These are phyloP conservation scores for Hymenochaete sp. DNA, from an alignment of 1,284 basidiomycete species.

Conservation along the genomic window DNA sequence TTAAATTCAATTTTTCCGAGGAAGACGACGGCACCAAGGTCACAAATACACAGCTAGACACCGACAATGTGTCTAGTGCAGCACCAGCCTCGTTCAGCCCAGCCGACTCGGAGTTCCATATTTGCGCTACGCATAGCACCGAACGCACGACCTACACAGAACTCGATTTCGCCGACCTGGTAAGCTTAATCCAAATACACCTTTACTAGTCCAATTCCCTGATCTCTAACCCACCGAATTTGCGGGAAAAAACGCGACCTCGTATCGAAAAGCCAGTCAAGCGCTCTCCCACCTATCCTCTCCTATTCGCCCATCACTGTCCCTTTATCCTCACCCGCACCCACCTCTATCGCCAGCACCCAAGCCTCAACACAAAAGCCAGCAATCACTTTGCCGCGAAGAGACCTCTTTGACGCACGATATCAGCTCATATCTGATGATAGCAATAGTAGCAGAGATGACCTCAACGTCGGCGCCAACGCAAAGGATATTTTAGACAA, in stretches of 20 bases:
- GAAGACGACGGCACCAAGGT: constrained; percentile 12
- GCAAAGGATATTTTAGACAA: not conserved
- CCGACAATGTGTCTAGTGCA: not conserved
- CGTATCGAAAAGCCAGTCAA: constrained; percentile 16
- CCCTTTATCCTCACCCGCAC: constrained; percentile 1
- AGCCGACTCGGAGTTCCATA: not conserved
- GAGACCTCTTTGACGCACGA: constrained; percentile 54
- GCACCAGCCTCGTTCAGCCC: not conserved
- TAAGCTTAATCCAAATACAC: not conserved
- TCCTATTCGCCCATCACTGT: constrained; percentile 19
- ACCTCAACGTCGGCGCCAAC: not conserved
- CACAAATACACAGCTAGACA: constrained; percentile 1
- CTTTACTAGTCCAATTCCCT: not conserved
- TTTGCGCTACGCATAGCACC: not conserved
- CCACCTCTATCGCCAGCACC: not conserved
- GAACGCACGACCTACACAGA: constrained; percentile 15
- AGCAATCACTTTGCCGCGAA: constrained; percentile 30
- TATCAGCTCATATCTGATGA: constrained; percentile 36
- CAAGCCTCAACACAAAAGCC: not conserved
- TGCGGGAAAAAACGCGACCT: too few species aligned
- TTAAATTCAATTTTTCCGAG: constrained; percentile 21
- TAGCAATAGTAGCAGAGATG: too few species aligned
- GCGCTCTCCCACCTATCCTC: constrained; percentile 17
- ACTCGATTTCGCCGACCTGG: constrained; percentile 12
- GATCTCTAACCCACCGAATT: constrained; percentile 8